Evolutionary conservation across 192 early-diverging fungal species (phyloP), one percentile per base, ranked within the genome.

Genomic region (Backusella tarrabulga): DNA sequence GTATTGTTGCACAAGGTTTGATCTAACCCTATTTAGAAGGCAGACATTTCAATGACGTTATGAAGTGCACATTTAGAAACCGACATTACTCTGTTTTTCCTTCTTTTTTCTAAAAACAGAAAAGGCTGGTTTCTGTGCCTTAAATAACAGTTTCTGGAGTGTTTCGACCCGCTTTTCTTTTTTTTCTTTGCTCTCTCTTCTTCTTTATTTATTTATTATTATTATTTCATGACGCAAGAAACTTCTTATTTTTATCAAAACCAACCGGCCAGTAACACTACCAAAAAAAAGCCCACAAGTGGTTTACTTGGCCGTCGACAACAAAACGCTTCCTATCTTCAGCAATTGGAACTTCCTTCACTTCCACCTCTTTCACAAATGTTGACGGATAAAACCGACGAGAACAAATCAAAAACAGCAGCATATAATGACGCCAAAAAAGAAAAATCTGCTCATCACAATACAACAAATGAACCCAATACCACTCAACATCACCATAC

Each of bases 331-430:
- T 35, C 50, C 19, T 75, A 75, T 19, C 66, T 75, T 34, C 74
- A 67, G 7, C 74, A 75, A 44, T 44, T 75, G 12, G 66, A 75
- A n/a, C 41, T 75, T 9, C 74, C 74, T 7, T 75, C 74, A 34
- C 74, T 75, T 26, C 74, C 74, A 34, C 74, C 74, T 41, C 74
- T 75, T 32, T 75, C 74, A 46, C 66, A 75, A 46, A 9, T 75
- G 67, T 50, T 75, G 38, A 67, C 74, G 26, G 36, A 60, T 6
- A 74, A 41, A 29, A 19, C 29, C 0, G 36, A 74, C 5, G 12
- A 21, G 66, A 44, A 35, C 0, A 75, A 67, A 73, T 32, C 50
- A 63, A 38, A 56, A 32, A 2, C 17, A 35, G 54, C 71, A 52
- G 54, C 71, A 52, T 50, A 6, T n/a, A 50, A 21, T 26, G 6